Base-by-base conservation (phyloP, 768 basidiomycete genomes). In the Russula compacta region DNA sequence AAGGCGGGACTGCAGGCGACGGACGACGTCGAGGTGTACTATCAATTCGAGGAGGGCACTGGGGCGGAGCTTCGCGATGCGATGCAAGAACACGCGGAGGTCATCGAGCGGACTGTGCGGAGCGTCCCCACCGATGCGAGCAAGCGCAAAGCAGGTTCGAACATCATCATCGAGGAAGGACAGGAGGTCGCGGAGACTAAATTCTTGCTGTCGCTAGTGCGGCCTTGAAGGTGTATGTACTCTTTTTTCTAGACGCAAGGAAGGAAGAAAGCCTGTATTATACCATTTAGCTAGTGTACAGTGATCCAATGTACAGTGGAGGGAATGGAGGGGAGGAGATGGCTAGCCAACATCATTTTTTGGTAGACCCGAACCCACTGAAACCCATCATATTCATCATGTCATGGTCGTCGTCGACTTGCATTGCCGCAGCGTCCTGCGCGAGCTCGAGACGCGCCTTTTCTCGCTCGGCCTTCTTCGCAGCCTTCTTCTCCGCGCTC, bases 1-100 rank as follows among this genome's bases (percentile, higher is more conserved):
- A 92, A 94, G 73, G 94, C 93, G 1, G 93, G 94, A 14, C 78
- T 98, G 65, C 92, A 94, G 73, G 87, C 95, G 19, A 94, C 93
- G 7, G 97, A 99, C 70, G 92, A 97, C 70, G 85, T 98, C 33
- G 81, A 90, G 56, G 82, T 97, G 43, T 95, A 86, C 74, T 94
- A 94, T 75, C 74, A 74, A 60, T 89, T 95, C 71, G 85, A 87
- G 68, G 81, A 81, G 14, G 89, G 84, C 29, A 67, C 77, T 9
- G 86, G 87, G 11, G 75, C 75, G 21, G 87, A 89, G 47, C 69
- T 94, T 57, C 72, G 82, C 40, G 75, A 75, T 32, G 89, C 89
- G 29, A 81, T 92, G 66, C 69, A 70, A 56, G 81, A 82, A 60
- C 83, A 94, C 66, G 77, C 77, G 12, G 89, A 86, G 51, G 73